These are phyloP conservation scores for Kappamyces sp. DNA, from an alignment of 192 early-diverging fungal genomes.

Conservation along the genomic window DNA sequence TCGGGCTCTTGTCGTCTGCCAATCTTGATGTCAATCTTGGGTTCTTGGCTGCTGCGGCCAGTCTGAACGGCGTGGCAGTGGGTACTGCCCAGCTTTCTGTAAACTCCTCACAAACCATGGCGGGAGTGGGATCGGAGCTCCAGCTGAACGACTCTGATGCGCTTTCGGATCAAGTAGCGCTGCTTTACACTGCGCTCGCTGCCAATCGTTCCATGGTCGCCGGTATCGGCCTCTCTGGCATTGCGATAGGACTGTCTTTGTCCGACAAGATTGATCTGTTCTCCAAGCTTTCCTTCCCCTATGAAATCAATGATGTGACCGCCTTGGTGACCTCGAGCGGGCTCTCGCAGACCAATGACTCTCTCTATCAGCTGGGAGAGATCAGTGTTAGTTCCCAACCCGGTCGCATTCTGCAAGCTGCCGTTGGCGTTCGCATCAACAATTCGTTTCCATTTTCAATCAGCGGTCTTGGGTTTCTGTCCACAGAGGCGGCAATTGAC, in stretches of 20 bases:
- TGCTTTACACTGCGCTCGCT: conserved; percentile 12
- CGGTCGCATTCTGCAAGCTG: conserved; percentile 15
- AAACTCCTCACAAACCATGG: background rate
- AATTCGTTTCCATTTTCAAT: conserved; percentile 27
- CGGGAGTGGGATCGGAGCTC: conserved; percentile 10
- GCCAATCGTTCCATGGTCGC: background rate
- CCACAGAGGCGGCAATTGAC: conserved; percentile 17
- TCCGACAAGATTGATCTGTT: conserved; percentile 21
- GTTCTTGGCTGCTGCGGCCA: conserved; percentile 16
- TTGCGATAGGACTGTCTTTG: conserved; percentile 13
- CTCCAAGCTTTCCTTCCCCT: background rate
- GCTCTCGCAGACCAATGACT: too few species aligned
- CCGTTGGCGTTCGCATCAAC: conserved; percentile 17
- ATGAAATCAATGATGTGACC: too few species aligned
- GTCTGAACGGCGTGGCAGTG: conserved; percentile 18
- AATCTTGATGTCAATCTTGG: conserved; percentile 20
- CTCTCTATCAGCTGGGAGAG: background rate
- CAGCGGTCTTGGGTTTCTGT: conserved; percentile 21
- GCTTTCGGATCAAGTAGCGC: conserved; percentile 16
- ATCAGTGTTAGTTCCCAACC: conserved; percentile 19
- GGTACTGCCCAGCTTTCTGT: background rate
- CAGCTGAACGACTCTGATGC: conserved; percentile 18
- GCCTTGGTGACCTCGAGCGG: too few species aligned
- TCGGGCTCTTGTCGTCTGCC: background rate
- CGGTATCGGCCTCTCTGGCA: conserved; percentile 7